phyloP scores from a whole-genome alignment of 2,329 filamentous ascomycete species.

The Didymella glomerata region DNA sequence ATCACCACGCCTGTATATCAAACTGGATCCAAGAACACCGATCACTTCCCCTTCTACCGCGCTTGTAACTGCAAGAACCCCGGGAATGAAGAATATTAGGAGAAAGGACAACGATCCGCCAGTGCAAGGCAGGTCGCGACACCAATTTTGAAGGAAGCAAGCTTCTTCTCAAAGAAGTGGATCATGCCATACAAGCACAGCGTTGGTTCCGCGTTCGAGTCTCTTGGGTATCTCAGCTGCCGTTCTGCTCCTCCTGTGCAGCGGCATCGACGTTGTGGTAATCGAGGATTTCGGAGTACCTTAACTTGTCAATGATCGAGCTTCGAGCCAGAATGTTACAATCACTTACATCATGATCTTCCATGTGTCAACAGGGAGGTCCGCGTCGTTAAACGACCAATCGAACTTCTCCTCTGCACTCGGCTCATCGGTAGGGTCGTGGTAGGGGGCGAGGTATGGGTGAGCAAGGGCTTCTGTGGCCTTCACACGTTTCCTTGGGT shows the following conservation, averaged over 20 bases:
- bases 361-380: constrained; percentile 98
- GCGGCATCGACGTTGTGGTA: constrained; percentile 93
- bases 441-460: constrained; percentile 94
- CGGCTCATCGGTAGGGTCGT: constrained; percentile 96
- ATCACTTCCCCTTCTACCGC: constrained; percentile 30
- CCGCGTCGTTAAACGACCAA: constrained; percentile 99
- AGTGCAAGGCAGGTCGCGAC: constrained; percentile 26
- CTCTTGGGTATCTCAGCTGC: constrained; percentile 35
- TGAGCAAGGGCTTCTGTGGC: constrained; percentile 86
- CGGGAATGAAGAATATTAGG: constrained; percentile 29
- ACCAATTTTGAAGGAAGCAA: constrained; percentile 24
- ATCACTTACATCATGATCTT: constrained; percentile 98
- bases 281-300: constrained; percentile 98
- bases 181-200: constrained; percentile 23
- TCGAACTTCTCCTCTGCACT: constrained; percentile 97
- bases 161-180: constrained; percentile 25
- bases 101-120: constrained; percentile 31
- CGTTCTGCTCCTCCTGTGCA: constrained; percentile 46
- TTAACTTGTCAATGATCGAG: constrained; percentile 51
- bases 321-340: too few species aligned
- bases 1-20: constrained; percentile 14
- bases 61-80: constrained; percentile 23
- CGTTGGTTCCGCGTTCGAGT: constrained; percentile 20
- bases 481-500: constrained; percentile 93
- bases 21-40: constrained; percentile 20